A percentile compares a stretch with the other conserved stretches of the same genome.
phyloP scores from a whole-genome alignment of 31 red algal species.

The Bonnemaisonia californica region DNA sequence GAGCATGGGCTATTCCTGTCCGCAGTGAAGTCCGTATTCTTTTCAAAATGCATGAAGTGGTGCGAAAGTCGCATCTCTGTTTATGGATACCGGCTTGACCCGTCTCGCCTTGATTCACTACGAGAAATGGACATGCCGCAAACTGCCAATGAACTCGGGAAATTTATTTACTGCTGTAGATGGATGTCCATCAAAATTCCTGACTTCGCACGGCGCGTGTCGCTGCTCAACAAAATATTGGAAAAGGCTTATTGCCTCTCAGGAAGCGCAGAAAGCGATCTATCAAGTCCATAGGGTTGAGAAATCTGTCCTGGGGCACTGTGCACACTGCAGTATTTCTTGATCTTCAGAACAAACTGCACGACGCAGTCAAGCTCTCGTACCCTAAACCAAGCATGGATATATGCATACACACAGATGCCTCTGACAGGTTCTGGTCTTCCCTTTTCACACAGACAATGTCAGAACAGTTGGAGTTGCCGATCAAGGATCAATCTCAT shows the following conservation, averaged over 20 bases:
- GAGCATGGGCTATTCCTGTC: neutral
- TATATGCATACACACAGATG: neutral
- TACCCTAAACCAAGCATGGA: neutral
- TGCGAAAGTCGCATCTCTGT: neutral
- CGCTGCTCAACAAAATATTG: neutral
- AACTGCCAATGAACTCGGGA: neutral
- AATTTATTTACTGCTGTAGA: conserved; percentile 20
- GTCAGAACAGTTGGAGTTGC: neutral
- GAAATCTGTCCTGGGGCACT: neutral
- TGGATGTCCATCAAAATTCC: conserved; percentile 10
- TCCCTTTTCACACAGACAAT: neutral
- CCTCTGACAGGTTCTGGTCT: neutral
- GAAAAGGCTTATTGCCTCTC: neutral
- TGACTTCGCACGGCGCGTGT: neutral
- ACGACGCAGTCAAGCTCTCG: neutral
- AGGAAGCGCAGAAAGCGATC: neutral
- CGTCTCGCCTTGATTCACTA: neutral
- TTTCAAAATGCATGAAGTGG: neutral
- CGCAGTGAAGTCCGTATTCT: neutral
- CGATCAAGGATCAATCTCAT: neutral
- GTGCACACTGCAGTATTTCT: neutral
- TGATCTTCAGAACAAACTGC: neutral
- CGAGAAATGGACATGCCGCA: neutral
- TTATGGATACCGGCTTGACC: neutral
- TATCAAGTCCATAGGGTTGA: neutral